Conservation (phyloP, 306 rosid species). For the Urtica urens region DNA sequence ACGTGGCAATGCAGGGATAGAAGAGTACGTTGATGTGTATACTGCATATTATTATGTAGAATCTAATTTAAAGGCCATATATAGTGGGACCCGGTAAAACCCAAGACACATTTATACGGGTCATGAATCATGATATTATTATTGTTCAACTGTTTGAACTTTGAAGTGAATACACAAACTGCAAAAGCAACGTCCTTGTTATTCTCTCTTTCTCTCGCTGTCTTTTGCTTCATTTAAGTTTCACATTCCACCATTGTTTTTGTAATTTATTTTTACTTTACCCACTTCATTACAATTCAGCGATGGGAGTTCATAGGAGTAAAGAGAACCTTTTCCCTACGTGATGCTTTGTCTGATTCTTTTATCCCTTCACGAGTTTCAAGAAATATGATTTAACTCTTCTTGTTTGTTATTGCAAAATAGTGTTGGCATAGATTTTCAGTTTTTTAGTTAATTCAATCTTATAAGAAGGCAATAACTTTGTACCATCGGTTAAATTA, state of each 20-base stretch:
- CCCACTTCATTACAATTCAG: background rate
- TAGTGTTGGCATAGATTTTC: too few relatives aligned
- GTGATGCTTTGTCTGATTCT: too few relatives aligned
- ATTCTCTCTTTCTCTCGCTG: background rate
- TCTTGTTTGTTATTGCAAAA: too few relatives aligned
- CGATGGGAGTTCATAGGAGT: too few relatives aligned
- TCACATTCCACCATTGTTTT: background rate
- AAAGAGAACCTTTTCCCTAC: too few relatives aligned
- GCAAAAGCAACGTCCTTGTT: constrained; percentile 4
- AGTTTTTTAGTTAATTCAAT: too few relatives aligned
- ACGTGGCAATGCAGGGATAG: constrained; percentile 11
- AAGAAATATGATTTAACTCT: too few relatives aligned
- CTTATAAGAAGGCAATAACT: too few relatives aligned
- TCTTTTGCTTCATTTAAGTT: background rate
- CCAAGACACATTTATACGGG: constrained; percentile 10
- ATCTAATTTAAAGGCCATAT: background rate
- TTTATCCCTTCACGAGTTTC: too few relatives aligned
- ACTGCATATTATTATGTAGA: too few relatives aligned
- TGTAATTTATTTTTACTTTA: background rate
- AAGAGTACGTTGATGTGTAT: background rate
- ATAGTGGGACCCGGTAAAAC: constrained; percentile 7
- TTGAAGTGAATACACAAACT: background rate
- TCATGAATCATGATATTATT: too few relatives aligned
- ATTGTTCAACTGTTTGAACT: background rate
- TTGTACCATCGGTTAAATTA: too few relatives aligned